Evolutionary conservation across 305 asterid species (phyloP).

Genomic region (Fraxinus xanthoxyloides): DNA sequence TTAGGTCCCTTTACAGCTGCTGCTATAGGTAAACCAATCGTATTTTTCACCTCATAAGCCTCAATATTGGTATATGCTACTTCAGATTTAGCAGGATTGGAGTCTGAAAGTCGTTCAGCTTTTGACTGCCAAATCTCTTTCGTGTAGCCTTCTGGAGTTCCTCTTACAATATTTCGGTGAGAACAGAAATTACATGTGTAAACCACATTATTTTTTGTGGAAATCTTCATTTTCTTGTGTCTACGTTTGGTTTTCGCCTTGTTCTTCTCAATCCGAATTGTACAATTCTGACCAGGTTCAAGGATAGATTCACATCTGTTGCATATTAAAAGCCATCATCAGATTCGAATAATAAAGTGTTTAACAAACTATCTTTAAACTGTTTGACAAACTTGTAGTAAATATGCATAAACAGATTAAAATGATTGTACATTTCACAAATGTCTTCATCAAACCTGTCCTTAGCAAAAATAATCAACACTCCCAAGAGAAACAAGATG

Average conservation of each 20-base stretch:
- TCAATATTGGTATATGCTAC: too few relatives aligned
- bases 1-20: neutral
- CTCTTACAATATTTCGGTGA: conserved; percentile 58
- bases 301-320: conserved; percentile 50
- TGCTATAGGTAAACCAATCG: conserved; percentile 24
- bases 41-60: conserved; percentile 1
- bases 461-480: too few relatives aligned
- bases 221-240: conserved; percentile 29
- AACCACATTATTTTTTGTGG: conserved; percentile 48
- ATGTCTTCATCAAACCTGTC: too few relatives aligned
- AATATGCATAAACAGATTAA: neutral
- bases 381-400: neutral
- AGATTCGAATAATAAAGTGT: neutral
- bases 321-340: conserved; percentile 5
- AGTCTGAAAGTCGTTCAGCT: neutral
- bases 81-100: neutral
- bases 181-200: conserved; percentile 64
- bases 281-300: conserved; percentile 62
- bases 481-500: too few relatives aligned
- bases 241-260: conserved; percentile 30
- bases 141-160: conserved; percentile 46
- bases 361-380: too few relatives aligned
- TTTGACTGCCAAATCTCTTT: conserved; percentile 31
- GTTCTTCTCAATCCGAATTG: conserved; percentile 51
- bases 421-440: too few relatives aligned